Percentiles rank a stretch among this genome's conserved stretches.
phyloP scores from a whole-genome alignment of 1,139 yeast species.

The Geotrichum klebahnii region DNA sequence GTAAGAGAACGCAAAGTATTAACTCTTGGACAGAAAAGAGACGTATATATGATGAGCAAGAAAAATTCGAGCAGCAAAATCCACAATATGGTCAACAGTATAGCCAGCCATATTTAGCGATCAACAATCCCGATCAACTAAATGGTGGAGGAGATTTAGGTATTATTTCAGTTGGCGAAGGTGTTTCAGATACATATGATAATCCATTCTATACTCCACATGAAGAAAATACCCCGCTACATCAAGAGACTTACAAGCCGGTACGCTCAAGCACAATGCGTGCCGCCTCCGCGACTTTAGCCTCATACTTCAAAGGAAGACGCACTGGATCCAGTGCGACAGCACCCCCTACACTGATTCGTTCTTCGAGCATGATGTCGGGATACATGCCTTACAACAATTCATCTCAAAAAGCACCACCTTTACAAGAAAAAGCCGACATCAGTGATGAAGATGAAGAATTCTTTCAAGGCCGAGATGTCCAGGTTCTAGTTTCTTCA shows the following conservation, averaged over 20 bases:
- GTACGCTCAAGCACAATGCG: slow-evolving; percentile 16
- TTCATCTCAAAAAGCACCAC: slow-evolving; percentile 8
- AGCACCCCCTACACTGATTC: slow-evolving; percentile 3
- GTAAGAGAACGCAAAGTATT: slow-evolving; percentile 29
- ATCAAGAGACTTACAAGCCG: slow-evolving; percentile 2
- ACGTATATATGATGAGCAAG: slow-evolving; percentile 26
- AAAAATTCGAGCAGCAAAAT: slow-evolving; percentile 13
- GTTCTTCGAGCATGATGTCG: neutral
- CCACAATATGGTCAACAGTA: neutral
- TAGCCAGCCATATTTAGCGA: slow-evolving; percentile 12
- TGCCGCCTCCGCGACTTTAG: slow-evolving; percentile 11
- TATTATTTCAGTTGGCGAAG: slow-evolving; percentile 16
- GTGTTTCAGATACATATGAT: slow-evolving; percentile 13
- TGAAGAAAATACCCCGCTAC: slow-evolving; percentile 8
- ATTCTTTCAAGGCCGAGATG: slow-evolving; percentile 54
- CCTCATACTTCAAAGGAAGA: slow-evolving; percentile 13
- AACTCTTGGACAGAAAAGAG: slow-evolving; percentile 36
- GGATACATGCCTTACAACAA: neutral
- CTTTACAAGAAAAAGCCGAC: slow-evolving; percentile 18
- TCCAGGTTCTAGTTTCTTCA: slow-evolving; percentile 70
- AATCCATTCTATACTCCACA: slow-evolving; percentile 16
- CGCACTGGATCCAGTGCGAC: slow-evolving; percentile 11
- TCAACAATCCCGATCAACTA: neutral
- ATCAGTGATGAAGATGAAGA: slow-evolving; percentile 40
- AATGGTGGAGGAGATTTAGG: slow-evolving; percentile 15